These are phyloP conservation scores for Colletotrichum viniferum DNA, from an alignment of 2,329 filamentous ascomycete genomes.

Conservation along the genomic window DNA sequence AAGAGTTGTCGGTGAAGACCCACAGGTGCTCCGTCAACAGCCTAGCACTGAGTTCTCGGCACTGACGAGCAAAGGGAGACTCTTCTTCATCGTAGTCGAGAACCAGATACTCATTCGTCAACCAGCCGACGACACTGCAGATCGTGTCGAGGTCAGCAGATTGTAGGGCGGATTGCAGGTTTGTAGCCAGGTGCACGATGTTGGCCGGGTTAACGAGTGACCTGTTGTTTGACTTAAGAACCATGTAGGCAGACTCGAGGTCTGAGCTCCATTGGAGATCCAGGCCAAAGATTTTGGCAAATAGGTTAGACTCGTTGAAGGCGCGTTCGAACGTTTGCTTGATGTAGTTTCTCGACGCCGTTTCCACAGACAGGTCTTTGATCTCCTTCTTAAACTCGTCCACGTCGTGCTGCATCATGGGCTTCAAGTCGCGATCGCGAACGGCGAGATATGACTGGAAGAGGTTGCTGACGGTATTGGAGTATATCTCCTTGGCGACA, in stretches of 20 bases:
- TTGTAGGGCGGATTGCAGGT: conserved; percentile 54
- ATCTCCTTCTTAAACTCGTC: conserved; percentile 58
- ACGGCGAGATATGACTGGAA: conserved; percentile 58
- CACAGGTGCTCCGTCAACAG: conserved; percentile 62
- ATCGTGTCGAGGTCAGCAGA: conserved; percentile 50
- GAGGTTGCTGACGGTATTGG: conserved; percentile 58
- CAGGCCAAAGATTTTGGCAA: conserved; percentile 59
- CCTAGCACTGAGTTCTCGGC: conserved; percentile 60
- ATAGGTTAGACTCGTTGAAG: conserved; percentile 58
- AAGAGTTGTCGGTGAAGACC: conserved; percentile 58
- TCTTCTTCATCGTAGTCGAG: conserved; percentile 61
- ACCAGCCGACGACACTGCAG: conserved; percentile 62
- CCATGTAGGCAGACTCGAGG: conserved; percentile 53
- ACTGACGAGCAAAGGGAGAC: conserved; percentile 55
- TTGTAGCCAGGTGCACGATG: conserved; percentile 54
- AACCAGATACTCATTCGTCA: conserved; percentile 62
- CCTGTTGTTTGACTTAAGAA: conserved; percentile 53
- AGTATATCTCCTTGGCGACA: conserved; percentile 56
- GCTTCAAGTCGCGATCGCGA: conserved; percentile 58
- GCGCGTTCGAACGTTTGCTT: conserved; percentile 65
- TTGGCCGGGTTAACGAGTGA: conserved; percentile 59
- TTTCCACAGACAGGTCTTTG: conserved; percentile 55
- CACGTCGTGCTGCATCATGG: conserved; percentile 57
- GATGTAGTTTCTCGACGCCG: conserved; percentile 60
- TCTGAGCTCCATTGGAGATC: conserved; percentile 58